phyloP scores from a whole-genome alignment of 192 early-diverging fungal genomes.

The Coemansia sp. region DNA sequence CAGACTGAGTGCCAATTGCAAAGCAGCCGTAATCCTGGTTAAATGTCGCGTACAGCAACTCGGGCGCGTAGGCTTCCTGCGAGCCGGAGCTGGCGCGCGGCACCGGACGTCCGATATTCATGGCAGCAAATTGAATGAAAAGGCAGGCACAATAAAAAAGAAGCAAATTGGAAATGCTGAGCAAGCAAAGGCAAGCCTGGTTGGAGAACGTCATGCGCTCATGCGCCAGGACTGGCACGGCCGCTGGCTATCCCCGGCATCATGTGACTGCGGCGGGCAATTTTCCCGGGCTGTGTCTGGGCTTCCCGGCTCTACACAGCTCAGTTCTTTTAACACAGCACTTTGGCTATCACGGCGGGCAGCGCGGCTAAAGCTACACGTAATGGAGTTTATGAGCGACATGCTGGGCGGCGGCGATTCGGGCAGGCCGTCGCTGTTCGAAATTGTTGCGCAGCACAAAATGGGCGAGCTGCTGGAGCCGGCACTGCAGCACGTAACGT shows the following conservation, averaged over 20 bases:
- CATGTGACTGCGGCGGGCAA: conserved; percentile 9
- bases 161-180: not conserved
- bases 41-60: conserved; percentile 71
- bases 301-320: no score
- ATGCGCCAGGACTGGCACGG: conserved; percentile 1
- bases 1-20: conserved; percentile 71
- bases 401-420: conserved; percentile 67
- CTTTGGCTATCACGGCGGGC: no score
- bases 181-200: not conserved
- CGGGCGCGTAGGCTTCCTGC: conserved; percentile 45
- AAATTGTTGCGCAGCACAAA: conserved; percentile 81
- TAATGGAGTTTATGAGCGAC: conserved; percentile 86
- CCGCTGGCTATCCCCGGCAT: not conserved
- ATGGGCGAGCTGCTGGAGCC: conserved; percentile 80
- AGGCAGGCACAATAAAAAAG: not conserved
- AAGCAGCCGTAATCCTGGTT: conserved; percentile 86
- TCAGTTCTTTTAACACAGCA: no score
- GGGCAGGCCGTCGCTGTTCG: conserved; percentile 83
- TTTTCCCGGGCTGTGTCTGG: not conserved
- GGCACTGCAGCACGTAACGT: conserved; percentile 75
- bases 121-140: not conserved
- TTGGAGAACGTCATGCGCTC: conserved; percentile 1
- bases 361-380: not conserved
- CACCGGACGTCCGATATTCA: conserved; percentile 46
- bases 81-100: conserved; percentile 25